phyloP scores from a whole-genome alignment of 1,284 basidiomycete species.

The Cutaneotrichosporon cavernicola region DNA sequence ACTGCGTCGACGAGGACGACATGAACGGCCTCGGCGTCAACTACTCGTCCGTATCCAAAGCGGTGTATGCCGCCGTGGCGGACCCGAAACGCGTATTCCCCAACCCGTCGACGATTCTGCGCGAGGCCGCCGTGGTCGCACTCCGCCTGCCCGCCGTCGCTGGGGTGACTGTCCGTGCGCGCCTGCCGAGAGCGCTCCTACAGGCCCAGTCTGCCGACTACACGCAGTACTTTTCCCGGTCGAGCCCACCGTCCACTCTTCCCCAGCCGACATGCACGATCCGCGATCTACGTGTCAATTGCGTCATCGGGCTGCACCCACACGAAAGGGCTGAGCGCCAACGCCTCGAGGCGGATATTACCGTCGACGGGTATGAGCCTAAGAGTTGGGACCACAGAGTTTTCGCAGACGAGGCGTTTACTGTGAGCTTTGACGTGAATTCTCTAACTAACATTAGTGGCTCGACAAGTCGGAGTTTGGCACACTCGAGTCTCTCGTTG shows the following conservation, averaged over 20 bases:
- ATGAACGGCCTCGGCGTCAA: constrained; percentile 51
- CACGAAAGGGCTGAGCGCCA: constrained; percentile 71
- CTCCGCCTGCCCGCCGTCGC: constrained; percentile 33
- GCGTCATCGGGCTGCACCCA: constrained; percentile 69
- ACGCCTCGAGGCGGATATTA: constrained; percentile 63
- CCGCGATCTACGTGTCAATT: constrained; percentile 59
- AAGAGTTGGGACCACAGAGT: constrained; percentile 53
- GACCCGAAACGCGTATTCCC: constrained; percentile 19
- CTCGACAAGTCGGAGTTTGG: constrained; percentile 60
- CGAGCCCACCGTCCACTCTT: neutral
- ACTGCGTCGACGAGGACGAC: constrained; percentile 39
- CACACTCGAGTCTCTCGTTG: constrained; percentile 73
- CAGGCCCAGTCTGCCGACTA: constrained; percentile 35
- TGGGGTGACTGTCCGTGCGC: constrained; percentile 25
- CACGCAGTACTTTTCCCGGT: constrained; percentile 7
- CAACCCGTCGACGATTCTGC: constrained; percentile 32
- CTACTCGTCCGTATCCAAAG: constrained; percentile 50
- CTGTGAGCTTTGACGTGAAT: constrained; percentile 49
- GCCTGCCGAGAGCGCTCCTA: constrained; percentile 41
- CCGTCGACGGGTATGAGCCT: constrained; percentile 42
- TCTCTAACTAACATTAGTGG: constrained; percentile 37
- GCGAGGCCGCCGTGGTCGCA: constrained; percentile 26
- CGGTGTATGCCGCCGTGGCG: constrained; percentile 33
- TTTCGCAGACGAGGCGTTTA: constrained; percentile 53
- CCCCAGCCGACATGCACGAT: constrained; percentile 39